phyloP scores from a whole-genome alignment of 805 yeast species.

The Kregervanrija pseudodelftensis region DNA sequence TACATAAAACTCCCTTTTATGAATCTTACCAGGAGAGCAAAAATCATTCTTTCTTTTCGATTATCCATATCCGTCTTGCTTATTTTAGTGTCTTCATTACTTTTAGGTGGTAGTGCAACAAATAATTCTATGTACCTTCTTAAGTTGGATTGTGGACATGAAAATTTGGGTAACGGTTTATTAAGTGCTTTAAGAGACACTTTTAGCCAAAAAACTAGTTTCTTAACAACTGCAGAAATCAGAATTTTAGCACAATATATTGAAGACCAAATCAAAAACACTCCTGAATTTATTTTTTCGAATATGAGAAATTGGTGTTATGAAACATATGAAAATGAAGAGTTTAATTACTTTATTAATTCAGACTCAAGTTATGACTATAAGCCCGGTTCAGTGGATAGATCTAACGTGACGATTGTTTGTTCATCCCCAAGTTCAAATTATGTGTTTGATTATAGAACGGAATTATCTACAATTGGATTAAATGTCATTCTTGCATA shows the following conservation, averaged over 20 bases:
- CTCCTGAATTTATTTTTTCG: conserved; percentile 42
- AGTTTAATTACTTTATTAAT: not conserved
- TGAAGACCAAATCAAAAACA: conserved; percentile 34
- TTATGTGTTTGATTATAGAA: conserved; percentile 39
- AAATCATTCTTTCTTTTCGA: conserved; percentile 16
- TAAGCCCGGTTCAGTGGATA: not conserved
- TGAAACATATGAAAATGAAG: conserved; percentile 29
- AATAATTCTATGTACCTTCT: conserved; percentile 1
- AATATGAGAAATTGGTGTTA: conserved; percentile 40
- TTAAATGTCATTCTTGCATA: conserved; percentile 40
- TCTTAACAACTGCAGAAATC: conserved; percentile 44
- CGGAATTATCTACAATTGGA: conserved; percentile 33
- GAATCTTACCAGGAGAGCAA: conserved; percentile 22
- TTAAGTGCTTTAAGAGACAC: conserved; percentile 34
- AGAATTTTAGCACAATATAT: conserved; percentile 39
- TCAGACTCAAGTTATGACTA: conserved; percentile 3
- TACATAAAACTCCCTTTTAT: conserved; percentile 16
- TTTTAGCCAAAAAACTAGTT: conserved; percentile 17
- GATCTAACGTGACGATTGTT: conserved; percentile 4
- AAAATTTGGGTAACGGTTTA: conserved; percentile 47
- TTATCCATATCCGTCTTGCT: conserved; percentile 5
- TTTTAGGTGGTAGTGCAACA: conserved; percentile 3
- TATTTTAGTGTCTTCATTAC: not conserved
- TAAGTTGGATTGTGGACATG: conserved; percentile 42
- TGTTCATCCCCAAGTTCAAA: conserved; percentile 14